Evolutionary conservation across 2,329 filamentous ascomycete genomes (phyloP).

Genomic region (Talaromyces sp.): DNA sequence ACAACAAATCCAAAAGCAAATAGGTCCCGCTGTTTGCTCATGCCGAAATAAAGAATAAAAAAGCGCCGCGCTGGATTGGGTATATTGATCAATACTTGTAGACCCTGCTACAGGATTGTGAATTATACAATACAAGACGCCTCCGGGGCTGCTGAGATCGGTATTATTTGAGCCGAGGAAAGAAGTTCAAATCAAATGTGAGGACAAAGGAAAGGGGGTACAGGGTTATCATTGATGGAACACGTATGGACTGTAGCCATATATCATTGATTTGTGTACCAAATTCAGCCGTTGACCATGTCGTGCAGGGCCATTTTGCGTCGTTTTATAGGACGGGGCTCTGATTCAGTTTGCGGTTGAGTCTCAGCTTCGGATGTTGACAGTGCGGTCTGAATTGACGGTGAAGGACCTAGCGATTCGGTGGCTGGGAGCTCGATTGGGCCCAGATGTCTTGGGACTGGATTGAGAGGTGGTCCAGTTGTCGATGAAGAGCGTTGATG

Average conservation of each 20-base stretch:
- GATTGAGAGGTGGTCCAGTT: conserved; percentile 24
- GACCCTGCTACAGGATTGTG: conserved; percentile 24
- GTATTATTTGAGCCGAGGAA: background rate
- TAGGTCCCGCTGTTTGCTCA: conserved; percentile 2
- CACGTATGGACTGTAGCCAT: background rate
- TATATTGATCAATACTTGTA: conserved; percentile 21
- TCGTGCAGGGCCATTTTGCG: conserved; percentile 45
- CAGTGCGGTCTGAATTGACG: conserved; percentile 18
- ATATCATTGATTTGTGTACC: background rate
- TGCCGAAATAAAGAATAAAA: conserved; percentile 1
- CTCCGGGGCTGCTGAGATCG: conserved; percentile 13
- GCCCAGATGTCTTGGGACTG: conserved; percentile 26
- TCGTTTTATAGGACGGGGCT: conserved; percentile 36
- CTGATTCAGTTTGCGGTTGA: conserved; percentile 5
- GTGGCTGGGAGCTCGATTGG: conserved; percentile 23
- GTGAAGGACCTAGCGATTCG: conserved; percentile 18
- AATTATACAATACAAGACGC: conserved; percentile 28
- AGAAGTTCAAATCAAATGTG: background rate
- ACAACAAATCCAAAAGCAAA: background rate
- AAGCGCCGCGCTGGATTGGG: conserved; percentile 8
- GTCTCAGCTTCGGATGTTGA: conserved; percentile 22
- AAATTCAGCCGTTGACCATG: conserved; percentile 42
- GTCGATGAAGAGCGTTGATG: conserved; percentile 29
- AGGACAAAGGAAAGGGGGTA: background rate
- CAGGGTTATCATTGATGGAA: background rate